Base-by-base conservation (phyloP, 2,329 filamentous ascomycete species). In the Immersiporthe knoxdaviesiana region DNA sequence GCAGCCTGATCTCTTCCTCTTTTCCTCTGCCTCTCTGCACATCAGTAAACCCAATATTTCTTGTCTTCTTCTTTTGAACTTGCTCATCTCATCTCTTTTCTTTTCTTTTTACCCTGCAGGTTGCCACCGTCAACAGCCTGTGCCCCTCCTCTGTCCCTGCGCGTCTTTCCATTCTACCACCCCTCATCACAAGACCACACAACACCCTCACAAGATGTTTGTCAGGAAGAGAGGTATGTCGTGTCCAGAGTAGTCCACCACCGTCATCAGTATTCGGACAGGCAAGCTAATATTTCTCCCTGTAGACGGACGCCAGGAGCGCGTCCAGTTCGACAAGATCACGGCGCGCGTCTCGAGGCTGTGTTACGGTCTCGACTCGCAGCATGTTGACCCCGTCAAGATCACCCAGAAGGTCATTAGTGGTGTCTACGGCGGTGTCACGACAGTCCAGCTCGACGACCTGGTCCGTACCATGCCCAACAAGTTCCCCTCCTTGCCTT, bases 261-360 rank as follows among this genome's bases (percentile, higher is more conserved):
- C 4, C 16, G 12, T 50, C 39, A 32, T 18, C 8, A 37, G 18
- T 24, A 7, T 35, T 24, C 30, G 2, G 21, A 4, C 58, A 63
- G 2, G 58, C 24, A 32, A 47, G n/a, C 69, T 71, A 64, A 69
- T 39, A 41, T 10, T 8, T 8, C 35, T 8, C 32, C 30, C 12
- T 21, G 14, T 68, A 98, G 96, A 99, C 88, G 95, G 95, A 84
- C 96, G 96, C 87, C 97, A 98, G 86, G 96, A 99, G 88, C 96
- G 96, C 82, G 96, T 99, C 74, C 96, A 99, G 82, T 99, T 99
- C 85, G 96, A 99, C 88, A 99, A 99, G 86, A 99, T 99, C 88
- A 98, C 96, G 78, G 96, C 96, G 77, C 94, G 96, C 82, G 96
- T 99, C 75, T 98, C 96, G 61, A 90, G 96, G 78, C 87, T 99